Base-by-base conservation (phyloP, 371 early-diverging fungal genomes). In the Mortierella sp. region DNA sequence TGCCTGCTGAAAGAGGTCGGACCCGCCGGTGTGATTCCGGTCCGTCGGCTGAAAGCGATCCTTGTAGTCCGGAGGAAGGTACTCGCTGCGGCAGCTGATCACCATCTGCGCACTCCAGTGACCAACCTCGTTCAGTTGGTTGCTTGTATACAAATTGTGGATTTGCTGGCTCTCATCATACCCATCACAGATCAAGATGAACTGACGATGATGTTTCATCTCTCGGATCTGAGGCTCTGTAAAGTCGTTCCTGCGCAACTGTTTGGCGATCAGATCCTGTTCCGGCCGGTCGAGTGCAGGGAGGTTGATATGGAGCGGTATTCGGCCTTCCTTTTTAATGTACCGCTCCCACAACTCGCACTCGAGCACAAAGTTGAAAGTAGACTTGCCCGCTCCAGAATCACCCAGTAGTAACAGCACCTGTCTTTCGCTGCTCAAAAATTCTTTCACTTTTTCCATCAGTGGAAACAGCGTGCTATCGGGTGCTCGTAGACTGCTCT, bases 111-210 rank as follows among this genome's bases (percentile, higher is more conserved):
- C 32, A 6, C 6, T 12, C 32, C 21, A 19, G 7, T 37, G 32
- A 9, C 50, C 32, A 12, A 12, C 34, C 39, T 37, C 17, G 30
- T 50, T 50, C 28, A 50, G 50, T 6, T 51, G 4, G n/a, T 51
- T 51, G 11, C 17, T 39, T 15, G 30, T 28, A 24, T 37, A 31
- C 5, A 32, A 37, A 6, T 39, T 52, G 37, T 17, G 3, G 4
- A 21, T n/a, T 7, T 27, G 52, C 5, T 19, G 37, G 1, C 17
- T 17, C 32, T 52, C 52, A 24, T 52, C 52, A n/a, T 52, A 52
- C 4, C 52, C 52, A 37, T 52, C 52, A 21, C 32, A 39, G 34
- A 52, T 52, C 7, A 52, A 5, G 11, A 52, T 34, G n/a, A 52
- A 32, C 21, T 21, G 31, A 0, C 52, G 52, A 3, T 17, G 6